Percentiles rank a stretch among this genome's conserved stretches.
Conservation (phyloP, 495 filamentous ascomycete species). For the Aspergillus heteromorphus region DNA sequence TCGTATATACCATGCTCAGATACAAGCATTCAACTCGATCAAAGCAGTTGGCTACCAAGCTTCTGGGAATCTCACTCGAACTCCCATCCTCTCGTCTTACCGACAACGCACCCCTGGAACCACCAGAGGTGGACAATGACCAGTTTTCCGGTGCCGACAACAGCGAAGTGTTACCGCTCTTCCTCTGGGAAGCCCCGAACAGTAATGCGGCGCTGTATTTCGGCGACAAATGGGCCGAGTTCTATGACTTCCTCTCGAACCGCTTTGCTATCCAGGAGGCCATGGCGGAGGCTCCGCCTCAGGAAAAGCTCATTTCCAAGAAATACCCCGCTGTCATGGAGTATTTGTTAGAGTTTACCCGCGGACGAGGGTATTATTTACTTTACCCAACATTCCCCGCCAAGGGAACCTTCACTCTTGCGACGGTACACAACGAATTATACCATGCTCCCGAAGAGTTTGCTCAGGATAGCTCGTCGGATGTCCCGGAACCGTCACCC, state of each 20-base stretch:
- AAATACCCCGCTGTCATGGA: conserved; percentile 74
- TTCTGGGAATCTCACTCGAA: conserved; percentile 74
- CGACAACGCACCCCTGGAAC: conserved; percentile 48
- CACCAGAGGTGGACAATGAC: conserved; percentile 32
- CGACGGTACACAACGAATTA: conserved; percentile 68
- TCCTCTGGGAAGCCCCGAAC: conserved; percentile 77
- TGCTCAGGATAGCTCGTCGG: background rate
- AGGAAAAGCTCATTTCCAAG: conserved; percentile 44
- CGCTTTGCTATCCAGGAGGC: conserved; percentile 48
- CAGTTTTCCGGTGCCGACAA: conserved; percentile 4
- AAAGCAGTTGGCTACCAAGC: conserved; percentile 39
- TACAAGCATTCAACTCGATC: conserved; percentile 60
- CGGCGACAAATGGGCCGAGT: conserved; percentile 75
- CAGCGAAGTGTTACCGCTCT: conserved; percentile 43
- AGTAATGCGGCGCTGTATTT: conserved; percentile 75
- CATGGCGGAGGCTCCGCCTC: conserved; percentile 10
- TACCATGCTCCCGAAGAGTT: conserved; percentile 65
- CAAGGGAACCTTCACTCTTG: conserved; percentile 42
- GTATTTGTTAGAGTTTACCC: conserved; percentile 65
- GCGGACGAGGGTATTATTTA: conserved; percentile 65
- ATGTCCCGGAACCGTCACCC: background rate
- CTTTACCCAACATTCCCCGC: conserved; percentile 61
- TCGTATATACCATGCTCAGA: conserved; percentile 67
- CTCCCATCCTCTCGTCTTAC: conserved; percentile 55
- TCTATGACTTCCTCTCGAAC: conserved; percentile 66